Conservation (phyloP, 2,329 filamentous ascomycete genomes). For the Paecilomyces niveus region DNA sequence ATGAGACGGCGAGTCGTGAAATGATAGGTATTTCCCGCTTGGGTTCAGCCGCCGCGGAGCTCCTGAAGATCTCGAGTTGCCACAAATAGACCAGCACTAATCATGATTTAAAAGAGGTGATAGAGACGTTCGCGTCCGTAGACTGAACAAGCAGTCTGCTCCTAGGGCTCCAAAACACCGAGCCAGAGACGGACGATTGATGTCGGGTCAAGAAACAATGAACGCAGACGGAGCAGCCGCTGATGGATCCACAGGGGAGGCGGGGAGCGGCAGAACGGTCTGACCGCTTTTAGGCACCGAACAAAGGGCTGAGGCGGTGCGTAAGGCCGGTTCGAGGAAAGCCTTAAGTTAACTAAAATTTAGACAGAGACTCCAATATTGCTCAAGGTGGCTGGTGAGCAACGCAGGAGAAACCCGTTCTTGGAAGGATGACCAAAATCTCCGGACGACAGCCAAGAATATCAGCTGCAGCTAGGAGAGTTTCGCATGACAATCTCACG, state of each 20-base stretch:
- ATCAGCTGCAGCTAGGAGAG: background rate
- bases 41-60: slow-evolving; percentile 21
- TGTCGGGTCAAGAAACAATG: background rate
- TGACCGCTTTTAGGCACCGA: background rate
- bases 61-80: slow-evolving; percentile 17
- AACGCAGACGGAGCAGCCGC: background rate
- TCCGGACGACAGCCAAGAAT: background rate
- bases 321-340: too few relatives aligned
- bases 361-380: background rate
- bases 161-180: background rate
- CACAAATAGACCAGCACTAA: slow-evolving; percentile 14
- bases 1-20: background rate
- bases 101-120: slow-evolving; percentile 14
- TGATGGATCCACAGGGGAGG: background rate
- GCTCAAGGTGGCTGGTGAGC: background rate
- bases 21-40: background rate
- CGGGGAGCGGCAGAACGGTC: background rate
- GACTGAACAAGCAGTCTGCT: background rate
- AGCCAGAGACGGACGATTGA: background rate
- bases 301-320: background rate
- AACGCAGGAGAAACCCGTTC: background rate
- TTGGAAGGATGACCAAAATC: background rate
- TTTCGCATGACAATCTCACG: background rate
- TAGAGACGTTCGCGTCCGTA: background rate
- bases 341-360: too few relatives aligned